These are phyloP conservation scores for Corymbia maculata DNA, from an alignment of 345 rosid species.

Conservation along the genomic window DNA sequence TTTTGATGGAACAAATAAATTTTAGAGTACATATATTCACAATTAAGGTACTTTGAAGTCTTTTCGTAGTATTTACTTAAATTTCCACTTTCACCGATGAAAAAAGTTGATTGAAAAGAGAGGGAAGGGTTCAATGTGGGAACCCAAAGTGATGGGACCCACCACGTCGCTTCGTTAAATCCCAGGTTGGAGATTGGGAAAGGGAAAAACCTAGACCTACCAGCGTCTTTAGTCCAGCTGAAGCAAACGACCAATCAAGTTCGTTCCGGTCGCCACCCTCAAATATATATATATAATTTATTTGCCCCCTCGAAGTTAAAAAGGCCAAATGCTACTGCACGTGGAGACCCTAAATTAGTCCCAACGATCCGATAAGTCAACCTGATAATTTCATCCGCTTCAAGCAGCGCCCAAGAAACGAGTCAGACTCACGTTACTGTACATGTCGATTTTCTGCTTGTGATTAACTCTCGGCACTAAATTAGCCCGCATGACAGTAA, in stretches of 20 bases:
- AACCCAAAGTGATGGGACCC: not conserved
- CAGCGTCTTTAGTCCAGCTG: not conserved
- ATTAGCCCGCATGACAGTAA: not conserved
- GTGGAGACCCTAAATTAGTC: not conserved
- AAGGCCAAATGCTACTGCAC: not conserved
- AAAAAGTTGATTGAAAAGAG: not conserved
- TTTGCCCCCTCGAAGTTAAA: not conserved
- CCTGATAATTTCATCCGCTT: not conserved
- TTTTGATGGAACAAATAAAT: too few relatives aligned
- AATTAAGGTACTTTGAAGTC: too few relatives aligned
- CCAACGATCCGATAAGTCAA: not conserved
- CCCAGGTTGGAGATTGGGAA: not conserved
- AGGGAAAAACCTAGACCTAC: not conserved
- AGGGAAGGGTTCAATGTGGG: not conserved
- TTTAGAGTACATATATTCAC: too few relatives aligned
- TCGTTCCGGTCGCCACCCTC: not conserved
- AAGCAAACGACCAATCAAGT: not conserved
- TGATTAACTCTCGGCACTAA: not conserved
- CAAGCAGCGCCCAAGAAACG: not conserved
- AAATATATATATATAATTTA: too few relatives aligned
- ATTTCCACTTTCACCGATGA: not conserved
- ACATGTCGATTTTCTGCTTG: not conserved
- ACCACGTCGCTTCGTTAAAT: not conserved
- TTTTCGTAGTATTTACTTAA: too few relatives aligned
- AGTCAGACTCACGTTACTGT: not conserved